Conservation (phyloP, 164 flowering plant genomes). For the Umbellularia californica region DNA sequence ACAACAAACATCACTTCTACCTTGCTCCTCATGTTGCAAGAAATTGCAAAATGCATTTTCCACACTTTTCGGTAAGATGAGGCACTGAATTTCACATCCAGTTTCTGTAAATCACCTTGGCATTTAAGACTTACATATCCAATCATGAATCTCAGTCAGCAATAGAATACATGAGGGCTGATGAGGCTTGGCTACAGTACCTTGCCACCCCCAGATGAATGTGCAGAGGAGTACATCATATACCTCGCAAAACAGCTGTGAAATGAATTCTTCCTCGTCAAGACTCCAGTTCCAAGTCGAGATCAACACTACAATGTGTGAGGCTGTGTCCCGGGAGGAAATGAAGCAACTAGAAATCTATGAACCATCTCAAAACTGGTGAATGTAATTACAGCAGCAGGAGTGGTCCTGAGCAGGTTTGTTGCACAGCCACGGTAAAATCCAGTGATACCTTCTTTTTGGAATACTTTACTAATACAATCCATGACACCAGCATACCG, state of each 20-base stretch:
- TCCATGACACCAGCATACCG: slow-evolving; percentile 80
- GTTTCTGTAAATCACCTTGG: not conserved
- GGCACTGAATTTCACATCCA: no score
- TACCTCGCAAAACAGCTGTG: not conserved
- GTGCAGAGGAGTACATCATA: not conserved
- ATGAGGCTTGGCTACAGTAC: slow-evolving; percentile 3
- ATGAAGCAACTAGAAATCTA: slow-evolving; percentile 51
- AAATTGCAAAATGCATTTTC: not conserved
- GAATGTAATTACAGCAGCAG: slow-evolving; percentile 94
- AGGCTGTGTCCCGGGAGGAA: slow-evolving; percentile 53
- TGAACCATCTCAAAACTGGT: slow-evolving; percentile 99
- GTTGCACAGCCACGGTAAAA: slow-evolving; percentile 98
- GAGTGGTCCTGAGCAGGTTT: slow-evolving; percentile 85
- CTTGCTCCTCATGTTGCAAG: not conserved
- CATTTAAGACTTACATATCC: slow-evolving; percentile 1
- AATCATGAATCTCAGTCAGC: slow-evolving; percentile 8
- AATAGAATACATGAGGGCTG: slow-evolving; percentile 3
- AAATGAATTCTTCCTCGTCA: not conserved
- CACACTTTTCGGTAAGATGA: no score
- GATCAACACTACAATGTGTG: slow-evolving; percentile 35
- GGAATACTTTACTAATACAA: slow-evolving; percentile 70
- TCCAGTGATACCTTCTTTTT: slow-evolving; percentile 72
- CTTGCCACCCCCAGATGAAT: slow-evolving; percentile 3
- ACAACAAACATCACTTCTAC: not conserved
- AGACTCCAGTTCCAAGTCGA: not conserved